Evolutionary conservation across 352 stramenopile genomes (phyloP), one percentile per base, ranked within the genome.

Genomic region (Hyaloperonospora brassicae): DNA sequence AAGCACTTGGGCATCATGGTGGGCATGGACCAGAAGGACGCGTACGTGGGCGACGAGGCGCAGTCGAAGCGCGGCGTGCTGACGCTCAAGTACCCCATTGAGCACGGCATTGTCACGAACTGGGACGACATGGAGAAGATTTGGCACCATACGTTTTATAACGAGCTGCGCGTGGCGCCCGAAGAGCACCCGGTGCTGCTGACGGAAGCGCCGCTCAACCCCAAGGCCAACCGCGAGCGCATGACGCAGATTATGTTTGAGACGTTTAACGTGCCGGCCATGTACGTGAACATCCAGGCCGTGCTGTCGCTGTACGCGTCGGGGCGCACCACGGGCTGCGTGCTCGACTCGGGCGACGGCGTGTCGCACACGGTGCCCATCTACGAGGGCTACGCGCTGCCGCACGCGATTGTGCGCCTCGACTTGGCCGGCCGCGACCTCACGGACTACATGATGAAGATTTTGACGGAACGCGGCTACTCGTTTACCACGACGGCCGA

Each of bases 121-220:
- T 99, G 97, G 97, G 96, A 99, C 74, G 95, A 98, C 74, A 99
- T 99, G 96, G 96, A 99, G 74, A 98, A 99, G 86, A 98, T 99
- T 62, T 99, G 97, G 97, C 83, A 98, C 73, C 95, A 98, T 84
- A 98, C 95, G 53, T 99, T 99, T 79, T 98, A 98, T 89, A 98
- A 99, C 73, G 91, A 98, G 70, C 74, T 98, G 41, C 84, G 89
- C 57, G 90, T 97, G 7, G 89, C 87, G 14, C 95, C 96, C 3
- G 96, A 98, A 69, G 95, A 98, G 64, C 96, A 98, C 71, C 95
- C 95, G 2, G 95, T 99, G 50, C 72, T 98, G 47, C 66, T 97
- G 7, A 97, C 89, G 10, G 92, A 98, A 75, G 81, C 95, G 12
- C 95, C 96, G 0, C 68, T 98, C 0, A 98, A 98, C 73, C 89